Conservation (phyloP, 139 green algal genomes). For the Chlamydomonas sp. region DNA sequence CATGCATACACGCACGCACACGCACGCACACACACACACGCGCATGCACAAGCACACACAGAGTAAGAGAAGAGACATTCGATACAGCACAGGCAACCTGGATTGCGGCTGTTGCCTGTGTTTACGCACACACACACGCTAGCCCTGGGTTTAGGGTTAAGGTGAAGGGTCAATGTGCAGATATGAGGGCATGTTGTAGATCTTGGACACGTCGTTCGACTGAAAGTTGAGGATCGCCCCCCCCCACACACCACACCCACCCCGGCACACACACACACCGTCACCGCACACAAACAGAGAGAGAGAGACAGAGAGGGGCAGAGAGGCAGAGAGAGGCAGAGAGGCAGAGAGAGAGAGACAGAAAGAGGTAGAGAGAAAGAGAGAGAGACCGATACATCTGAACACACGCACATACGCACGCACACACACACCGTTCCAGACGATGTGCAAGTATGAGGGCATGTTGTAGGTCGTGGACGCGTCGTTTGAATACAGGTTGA, state of each 20-base stretch:
- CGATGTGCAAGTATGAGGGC: conserved; percentile 5
- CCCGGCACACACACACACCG: background rate
- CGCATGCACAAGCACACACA: too few species aligned
- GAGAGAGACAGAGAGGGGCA: background rate
- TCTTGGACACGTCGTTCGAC: background rate
- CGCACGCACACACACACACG: too few species aligned
- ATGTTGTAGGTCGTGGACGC: background rate
- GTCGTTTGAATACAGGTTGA: too few species aligned
- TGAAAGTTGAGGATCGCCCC: too few species aligned
- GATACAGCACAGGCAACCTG: too few species aligned
- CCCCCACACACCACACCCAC: conserved; percentile 7
- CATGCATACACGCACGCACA: too few species aligned
- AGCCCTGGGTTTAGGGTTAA: too few species aligned
- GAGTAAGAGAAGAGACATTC: too few species aligned
- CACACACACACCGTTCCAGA: conserved; percentile 49
- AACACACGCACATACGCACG: background rate
- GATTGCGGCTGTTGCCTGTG: too few species aligned
- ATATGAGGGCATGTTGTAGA: background rate
- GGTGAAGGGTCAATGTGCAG: conserved; percentile 11
- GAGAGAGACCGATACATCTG: background rate
- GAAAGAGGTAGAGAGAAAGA: background rate
- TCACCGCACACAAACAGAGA: too few species aligned
- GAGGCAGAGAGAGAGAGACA: background rate
- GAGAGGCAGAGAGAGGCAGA: background rate
- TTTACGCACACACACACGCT: too few species aligned